These are phyloP conservation scores for Wickerhamia fluorescens DNA, from an alignment of 805 yeast species.

Conservation along the genomic window DNA sequence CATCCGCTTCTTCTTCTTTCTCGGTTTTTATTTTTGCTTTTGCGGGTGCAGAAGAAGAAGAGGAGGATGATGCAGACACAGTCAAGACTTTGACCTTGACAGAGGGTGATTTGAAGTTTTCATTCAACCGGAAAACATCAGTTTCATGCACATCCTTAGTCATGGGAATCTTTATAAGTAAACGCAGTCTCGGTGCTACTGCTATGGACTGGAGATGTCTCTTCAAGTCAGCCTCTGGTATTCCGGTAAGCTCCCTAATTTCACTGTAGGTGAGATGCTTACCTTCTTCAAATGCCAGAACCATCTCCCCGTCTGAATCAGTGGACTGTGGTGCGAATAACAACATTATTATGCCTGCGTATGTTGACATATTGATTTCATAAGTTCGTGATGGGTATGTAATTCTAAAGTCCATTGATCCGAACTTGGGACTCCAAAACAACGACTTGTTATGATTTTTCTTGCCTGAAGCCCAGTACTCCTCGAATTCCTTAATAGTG, in stretches of 20 bases:
- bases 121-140: constrained; percentile 65
- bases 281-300: constrained; percentile 44
- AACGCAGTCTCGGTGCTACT: constrained; percentile 71
- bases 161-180: constrained; percentile 71
- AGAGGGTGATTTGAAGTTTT: constrained; percentile 59
- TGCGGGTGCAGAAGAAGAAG: constrained; percentile 11
- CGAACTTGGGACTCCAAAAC: constrained; percentile 78
- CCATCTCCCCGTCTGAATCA: constrained; percentile 19
- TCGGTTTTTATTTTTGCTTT: constrained; percentile 30
- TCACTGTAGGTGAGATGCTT: constrained; percentile 52
- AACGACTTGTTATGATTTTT: constrained; percentile 35
- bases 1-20: constrained; percentile 45
- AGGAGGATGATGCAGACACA: constrained; percentile 40
- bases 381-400: constrained; percentile 63
- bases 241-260: constrained; percentile 57
- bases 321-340: constrained; percentile 49
- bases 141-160: constrained; percentile 56
- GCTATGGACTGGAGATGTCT: constrained; percentile 80
- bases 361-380: constrained; percentile 73
- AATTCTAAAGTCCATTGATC: constrained; percentile 73
- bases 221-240: constrained; percentile 66
- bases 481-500: constrained; percentile 32
- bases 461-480: constrained; percentile 33
- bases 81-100: constrained; percentile 70
- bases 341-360: constrained; percentile 71